Conservation (phyloP, 2,329 filamentous ascomycete genomes). For the Rhinocladiella mackenziei region DNA sequence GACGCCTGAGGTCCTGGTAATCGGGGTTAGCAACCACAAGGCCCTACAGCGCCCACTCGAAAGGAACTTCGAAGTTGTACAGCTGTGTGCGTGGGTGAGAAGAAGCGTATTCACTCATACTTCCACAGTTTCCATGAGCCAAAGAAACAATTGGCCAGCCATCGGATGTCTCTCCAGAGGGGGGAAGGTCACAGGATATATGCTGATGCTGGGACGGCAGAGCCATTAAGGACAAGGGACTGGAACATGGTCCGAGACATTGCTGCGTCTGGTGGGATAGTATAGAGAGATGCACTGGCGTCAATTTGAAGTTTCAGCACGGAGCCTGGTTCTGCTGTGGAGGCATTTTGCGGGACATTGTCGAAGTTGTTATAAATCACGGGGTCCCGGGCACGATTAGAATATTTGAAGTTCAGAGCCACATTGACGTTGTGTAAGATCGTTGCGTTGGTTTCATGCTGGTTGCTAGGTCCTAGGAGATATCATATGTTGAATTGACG, state of each 20-base stretch:
- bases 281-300: slow-evolving; percentile 40
- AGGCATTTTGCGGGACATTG: slow-evolving; percentile 28
- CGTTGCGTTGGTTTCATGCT: too few relatives aligned
- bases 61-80: too few relatives aligned
- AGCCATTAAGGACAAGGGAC: slow-evolving; percentile 45
- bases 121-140: slow-evolving; percentile 46
- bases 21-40: too few relatives aligned
- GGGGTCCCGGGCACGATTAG: slow-evolving; percentile 32
- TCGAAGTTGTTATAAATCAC: slow-evolving; percentile 42
- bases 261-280: slow-evolving; percentile 40
- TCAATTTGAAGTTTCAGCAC: slow-evolving; percentile 41
- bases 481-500: too few relatives aligned
- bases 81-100: too few relatives aligned
- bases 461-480: too few relatives aligned
- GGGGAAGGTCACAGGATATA: slow-evolving; percentile 50
- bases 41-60: too few relatives aligned
- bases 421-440: slow-evolving; percentile 1
- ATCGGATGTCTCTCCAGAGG: slow-evolving; percentile 22
- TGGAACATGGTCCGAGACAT: slow-evolving; percentile 50
- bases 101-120: slow-evolving; percentile 39
- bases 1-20: too few relatives aligned
- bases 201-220: slow-evolving; percentile 46
- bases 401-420: slow-evolving; percentile 3
- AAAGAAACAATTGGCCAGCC: slow-evolving; percentile 39
- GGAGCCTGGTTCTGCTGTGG: slow-evolving; percentile 33